A percentile compares a stretch with the other conserved stretches of the same genome.
Conservation (phyloP, 805 yeast genomes). For the Hanseniaspora meyeri region DNA sequence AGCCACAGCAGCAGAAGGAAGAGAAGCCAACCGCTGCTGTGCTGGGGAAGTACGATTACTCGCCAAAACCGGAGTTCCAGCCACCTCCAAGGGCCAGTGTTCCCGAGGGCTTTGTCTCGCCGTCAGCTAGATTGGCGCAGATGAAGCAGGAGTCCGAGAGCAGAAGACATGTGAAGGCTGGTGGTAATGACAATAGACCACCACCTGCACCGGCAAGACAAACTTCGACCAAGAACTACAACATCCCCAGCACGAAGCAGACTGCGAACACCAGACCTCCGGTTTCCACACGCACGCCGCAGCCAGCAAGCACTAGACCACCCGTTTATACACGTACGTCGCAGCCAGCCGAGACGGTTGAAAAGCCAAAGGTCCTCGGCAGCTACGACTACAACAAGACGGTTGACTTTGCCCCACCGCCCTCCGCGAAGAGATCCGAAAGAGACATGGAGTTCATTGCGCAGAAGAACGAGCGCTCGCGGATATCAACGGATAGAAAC, state of each 20-base stretch:
- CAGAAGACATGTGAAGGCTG: not conserved
- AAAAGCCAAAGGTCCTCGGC: constrained; percentile 27
- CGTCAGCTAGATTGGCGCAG: not conserved
- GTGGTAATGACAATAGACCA: no score
- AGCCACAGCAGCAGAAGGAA: not conserved
- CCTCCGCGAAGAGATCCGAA: constrained; percentile 20
- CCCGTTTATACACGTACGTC: no score
- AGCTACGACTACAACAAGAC: constrained; percentile 27
- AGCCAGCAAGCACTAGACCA: no score
- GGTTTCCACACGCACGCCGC: no score
- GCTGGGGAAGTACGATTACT: constrained; percentile 3
- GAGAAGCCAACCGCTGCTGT: not conserved
- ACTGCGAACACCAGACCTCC: not conserved
- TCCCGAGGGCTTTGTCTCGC: constrained; percentile 5
- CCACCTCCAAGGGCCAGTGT: constrained; percentile 10
- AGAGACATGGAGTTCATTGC: constrained; percentile 6
- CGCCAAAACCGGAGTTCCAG: not conserved
- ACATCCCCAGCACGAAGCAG: not conserved
- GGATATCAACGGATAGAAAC: not conserved
- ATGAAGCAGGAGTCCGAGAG: constrained; percentile 3
- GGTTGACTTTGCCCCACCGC: constrained; percentile 33
- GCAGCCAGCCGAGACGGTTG: no score
- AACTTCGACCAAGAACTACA: not conserved
- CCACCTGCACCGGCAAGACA: not conserved
- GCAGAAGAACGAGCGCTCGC: not conserved